These are phyloP conservation scores for Erodium trifolium DNA, from an alignment of 441 rosid species.

Conservation along the genomic window DNA sequence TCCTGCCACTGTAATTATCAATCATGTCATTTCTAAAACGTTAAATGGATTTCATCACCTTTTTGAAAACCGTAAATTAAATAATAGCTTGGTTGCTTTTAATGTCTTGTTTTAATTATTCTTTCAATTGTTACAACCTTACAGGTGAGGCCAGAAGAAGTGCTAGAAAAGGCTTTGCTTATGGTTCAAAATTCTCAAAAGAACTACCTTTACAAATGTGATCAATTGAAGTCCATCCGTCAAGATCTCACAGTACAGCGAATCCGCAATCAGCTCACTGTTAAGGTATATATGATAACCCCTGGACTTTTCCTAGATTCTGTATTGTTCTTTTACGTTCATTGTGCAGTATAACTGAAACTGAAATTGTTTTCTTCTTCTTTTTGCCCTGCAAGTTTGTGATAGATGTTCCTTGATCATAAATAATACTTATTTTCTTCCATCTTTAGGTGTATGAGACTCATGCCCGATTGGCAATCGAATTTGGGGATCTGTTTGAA, in stretches of 20 bases:
- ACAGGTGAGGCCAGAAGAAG: slow-evolving; percentile 98
- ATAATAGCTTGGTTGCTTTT: slow-evolving; percentile 6
- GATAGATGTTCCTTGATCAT: neutral
- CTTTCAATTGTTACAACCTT: slow-evolving; percentile 11
- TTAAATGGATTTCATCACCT: slow-evolving; percentile 5
- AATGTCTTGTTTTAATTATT: slow-evolving; percentile 10
- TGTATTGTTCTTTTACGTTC: neutral
- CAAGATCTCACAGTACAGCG: slow-evolving; percentile 97
- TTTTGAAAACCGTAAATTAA: neutral
- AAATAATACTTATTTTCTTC: slow-evolving; percentile 3
- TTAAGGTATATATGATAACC: slow-evolving; percentile 44
- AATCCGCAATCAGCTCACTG: slow-evolving; percentile 77
- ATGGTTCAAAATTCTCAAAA: slow-evolving; percentile 84
- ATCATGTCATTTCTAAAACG: slow-evolving; percentile 15
- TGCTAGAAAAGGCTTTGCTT: slow-evolving; percentile 75
- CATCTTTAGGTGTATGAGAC: slow-evolving; percentile 88
- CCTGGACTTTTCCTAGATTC: slow-evolving; percentile 3
- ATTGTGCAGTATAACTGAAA: slow-evolving; percentile 4
- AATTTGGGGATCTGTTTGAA: slow-evolving; percentile 87
- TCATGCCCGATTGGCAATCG: slow-evolving; percentile 91
- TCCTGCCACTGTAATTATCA: slow-evolving; percentile 71
- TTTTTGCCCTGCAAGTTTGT: neutral
- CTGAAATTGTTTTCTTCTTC: neutral
- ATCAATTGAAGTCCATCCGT: slow-evolving; percentile 96
- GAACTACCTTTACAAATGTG: slow-evolving; percentile 92